These are phyloP conservation scores for Brassica rapa DNA, from an alignment of 345 rosid species.

Conservation along the genomic window DNA sequence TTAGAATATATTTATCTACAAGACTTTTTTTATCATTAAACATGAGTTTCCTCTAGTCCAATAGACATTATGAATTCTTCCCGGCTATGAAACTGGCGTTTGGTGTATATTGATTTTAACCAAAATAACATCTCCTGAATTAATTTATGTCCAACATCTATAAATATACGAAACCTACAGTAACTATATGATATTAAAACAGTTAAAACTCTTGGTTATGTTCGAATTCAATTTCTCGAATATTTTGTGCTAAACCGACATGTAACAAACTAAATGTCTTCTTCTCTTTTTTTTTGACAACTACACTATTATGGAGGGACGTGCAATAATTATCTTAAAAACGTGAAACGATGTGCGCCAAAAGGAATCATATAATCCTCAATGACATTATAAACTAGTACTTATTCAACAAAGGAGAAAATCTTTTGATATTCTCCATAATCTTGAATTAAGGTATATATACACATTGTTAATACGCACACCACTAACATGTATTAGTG, in stretches of 20 bases:
- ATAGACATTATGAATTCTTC: neutral
- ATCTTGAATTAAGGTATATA: neutral
- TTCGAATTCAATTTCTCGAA: neutral
- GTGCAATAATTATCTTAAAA: neutral
- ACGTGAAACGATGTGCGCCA: neutral
- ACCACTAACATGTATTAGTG: neutral
- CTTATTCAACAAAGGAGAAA: conserved; percentile 3
- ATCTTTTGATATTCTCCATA: conserved; percentile 22
- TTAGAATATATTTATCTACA: neutral
- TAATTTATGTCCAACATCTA: neutral
- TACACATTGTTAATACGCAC: neutral
- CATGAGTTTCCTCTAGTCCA: neutral
- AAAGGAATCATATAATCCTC: neutral
- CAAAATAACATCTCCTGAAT: neutral
- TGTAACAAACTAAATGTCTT: neutral
- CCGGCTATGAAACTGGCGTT: neutral
- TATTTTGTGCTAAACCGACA: neutral
- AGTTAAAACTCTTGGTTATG: neutral
- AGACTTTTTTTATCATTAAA: neutral
- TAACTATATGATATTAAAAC: too few species aligned
- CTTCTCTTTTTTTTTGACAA: neutral
- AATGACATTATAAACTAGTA: neutral
- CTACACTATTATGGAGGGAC: neutral
- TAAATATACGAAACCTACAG: neutral
- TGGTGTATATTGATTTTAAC: neutral